Base-by-base conservation (phyloP, 805 yeast species). In the Saturnispora besseyi region DNA sequence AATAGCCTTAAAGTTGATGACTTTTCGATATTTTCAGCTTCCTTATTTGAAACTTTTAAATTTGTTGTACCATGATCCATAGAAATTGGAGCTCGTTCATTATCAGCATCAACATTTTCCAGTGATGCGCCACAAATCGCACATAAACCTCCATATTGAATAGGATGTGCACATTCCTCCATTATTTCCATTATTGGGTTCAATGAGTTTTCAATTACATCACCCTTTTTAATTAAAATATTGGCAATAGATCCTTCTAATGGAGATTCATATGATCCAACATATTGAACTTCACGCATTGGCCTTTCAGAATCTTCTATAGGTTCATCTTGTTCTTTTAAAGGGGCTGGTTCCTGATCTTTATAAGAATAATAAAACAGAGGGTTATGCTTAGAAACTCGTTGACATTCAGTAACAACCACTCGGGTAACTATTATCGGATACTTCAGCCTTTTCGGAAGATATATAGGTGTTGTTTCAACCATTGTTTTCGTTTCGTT, bases 81-180 rank as follows among this genome's bases (percentile, higher is more conserved):
- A 30, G 88, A 69, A 29, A 89, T 84, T 1, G 91, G 85, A 13
- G 96, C 95, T 29, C 96, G 67, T 52, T 82, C 87, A 53, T 77
- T 78, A 57, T 78, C 78, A 53, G 71, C 75, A 62, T 90, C 97
- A 49, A 74, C 73, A 45, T 79, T 83, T 51, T 78, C 85, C 9
- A 93, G 76, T 7, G 86, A 77, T 51, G 79, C 79, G 5, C 98
- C 98, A 64, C 99, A 91, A 21, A 87, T 66, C 0, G 96, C 97
- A 69, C 99, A 91, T 41, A 91, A 73, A 0, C 98, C 98, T 12
- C 95, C 96, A 61, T 84, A 93, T 57, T 93, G 97, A 28, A 93
- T 89, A 1, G 91, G 79, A 66, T 93, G 99, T 11, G 87, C 75
- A 61, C 99, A 93, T 0, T 95, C 88, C 62, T 95, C 97, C 41